Conservation (phyloP, 1,284 basidiomycete species). For the Clitocybe nebularis region DNA sequence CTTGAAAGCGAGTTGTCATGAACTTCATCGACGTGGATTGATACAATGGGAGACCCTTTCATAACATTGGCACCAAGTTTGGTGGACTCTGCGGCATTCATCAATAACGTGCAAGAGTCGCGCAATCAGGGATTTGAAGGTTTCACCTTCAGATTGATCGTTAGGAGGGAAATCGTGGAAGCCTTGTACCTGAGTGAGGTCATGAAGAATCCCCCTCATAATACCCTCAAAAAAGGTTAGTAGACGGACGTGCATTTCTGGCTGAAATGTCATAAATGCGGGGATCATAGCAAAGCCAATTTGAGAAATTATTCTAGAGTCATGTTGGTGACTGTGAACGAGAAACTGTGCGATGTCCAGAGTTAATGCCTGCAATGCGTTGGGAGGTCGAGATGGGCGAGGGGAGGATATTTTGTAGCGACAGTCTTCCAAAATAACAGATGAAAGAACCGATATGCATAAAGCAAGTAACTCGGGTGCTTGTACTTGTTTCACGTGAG, state of each 20-base stretch:
- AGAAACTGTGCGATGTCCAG: constrained; percentile 64
- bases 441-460: constrained; percentile 59
- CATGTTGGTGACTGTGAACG: constrained; percentile 46
- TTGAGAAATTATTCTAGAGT: constrained; percentile 48
- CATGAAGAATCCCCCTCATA: constrained; percentile 45
- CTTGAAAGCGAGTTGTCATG: constrained; percentile 26
- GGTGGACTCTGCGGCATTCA: constrained; percentile 6
- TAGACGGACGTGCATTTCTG: constrained; percentile 54
- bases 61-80: constrained; percentile 3
- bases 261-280: constrained; percentile 61
- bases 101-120: too few relatives aligned
- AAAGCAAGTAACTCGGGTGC: constrained; percentile 50
- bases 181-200: constrained; percentile 39
- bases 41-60: constrained; percentile 36
- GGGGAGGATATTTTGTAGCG: constrained; percentile 54
- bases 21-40: constrained; percentile 58
- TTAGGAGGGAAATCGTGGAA: constrained; percentile 7
- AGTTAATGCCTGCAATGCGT: constrained; percentile 58
- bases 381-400: constrained; percentile 57
- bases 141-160: not conserved
- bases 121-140: too few relatives aligned
- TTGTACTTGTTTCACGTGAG: constrained; percentile 24
- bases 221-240: constrained; percentile 61
- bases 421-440: constrained; percentile 65
- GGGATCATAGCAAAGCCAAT: constrained; percentile 64